Conservation (phyloP, 441 rosid genomes). For the Dalechampia spathulata region DNA sequence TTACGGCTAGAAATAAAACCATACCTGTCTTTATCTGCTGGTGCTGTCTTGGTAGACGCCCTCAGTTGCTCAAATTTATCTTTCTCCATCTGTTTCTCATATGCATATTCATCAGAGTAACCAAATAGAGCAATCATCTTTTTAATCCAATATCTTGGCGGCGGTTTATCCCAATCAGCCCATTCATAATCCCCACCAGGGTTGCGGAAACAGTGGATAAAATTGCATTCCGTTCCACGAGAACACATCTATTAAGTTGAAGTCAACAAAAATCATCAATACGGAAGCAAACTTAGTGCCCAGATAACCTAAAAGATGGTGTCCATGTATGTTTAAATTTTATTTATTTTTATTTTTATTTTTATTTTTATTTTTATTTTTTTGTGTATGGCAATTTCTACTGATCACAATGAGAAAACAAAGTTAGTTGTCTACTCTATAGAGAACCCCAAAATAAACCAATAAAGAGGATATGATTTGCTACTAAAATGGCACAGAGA, state of each 20-base stretch:
- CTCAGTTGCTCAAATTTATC: constrained; percentile 27
- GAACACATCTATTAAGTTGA: constrained; percentile 62
- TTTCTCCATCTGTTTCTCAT: constrained; percentile 30
- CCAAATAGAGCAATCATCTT: constrained; percentile 88
- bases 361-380: not conserved
- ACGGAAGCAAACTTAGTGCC: not conserved
- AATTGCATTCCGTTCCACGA: constrained; percentile 88
- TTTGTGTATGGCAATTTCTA: not conserved
- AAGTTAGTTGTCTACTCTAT: not conserved
- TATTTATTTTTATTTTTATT: too few relatives aligned
- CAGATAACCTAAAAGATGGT: not conserved
- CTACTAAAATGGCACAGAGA: not conserved
- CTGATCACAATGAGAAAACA: not conserved
- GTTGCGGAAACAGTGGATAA: constrained; percentile 90
- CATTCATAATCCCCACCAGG: constrained; percentile 98
- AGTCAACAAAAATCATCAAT: constrained; percentile 9
- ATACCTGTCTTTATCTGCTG: constrained; percentile 39
- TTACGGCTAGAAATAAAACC: not conserved
- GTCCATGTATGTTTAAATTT: too few relatives aligned
- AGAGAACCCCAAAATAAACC: not conserved
- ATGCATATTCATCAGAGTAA: constrained; percentile 36
- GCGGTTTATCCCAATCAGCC: constrained; percentile 93
- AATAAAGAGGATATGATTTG: not conserved
- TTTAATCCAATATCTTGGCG: constrained; percentile 81
- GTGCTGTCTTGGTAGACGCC: constrained; percentile 24